Conservation (phyloP, 495 filamentous ascomycete genomes). For the Aspergillus heteromorphus region DNA sequence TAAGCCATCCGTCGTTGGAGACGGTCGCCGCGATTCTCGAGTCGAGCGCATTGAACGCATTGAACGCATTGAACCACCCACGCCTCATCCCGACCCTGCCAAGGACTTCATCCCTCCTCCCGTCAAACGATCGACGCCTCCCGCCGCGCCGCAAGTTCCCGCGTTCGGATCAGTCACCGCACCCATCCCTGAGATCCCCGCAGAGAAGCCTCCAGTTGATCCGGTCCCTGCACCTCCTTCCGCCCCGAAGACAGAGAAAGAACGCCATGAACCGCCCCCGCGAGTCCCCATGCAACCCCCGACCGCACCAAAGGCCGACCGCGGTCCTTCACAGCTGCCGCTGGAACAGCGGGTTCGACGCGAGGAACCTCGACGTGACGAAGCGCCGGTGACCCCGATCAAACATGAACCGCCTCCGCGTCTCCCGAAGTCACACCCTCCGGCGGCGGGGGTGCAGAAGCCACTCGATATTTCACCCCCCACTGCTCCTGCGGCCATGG, state of each 20-base stretch:
- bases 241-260: conserved; percentile 27
- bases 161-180: conserved; percentile 63
- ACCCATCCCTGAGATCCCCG: conserved; percentile 24
- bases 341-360: conserved; percentile 19
- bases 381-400: conserved; percentile 4
- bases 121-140: conserved; percentile 56
- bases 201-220: conserved; percentile 33
- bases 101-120: conserved; percentile 35
- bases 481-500: conserved; percentile 39
- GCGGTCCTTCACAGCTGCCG: conserved; percentile 17
- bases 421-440: conserved; percentile 15
- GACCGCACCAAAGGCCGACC: conserved; percentile 38
- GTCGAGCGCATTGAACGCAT: background rate
- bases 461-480: conserved; percentile 33
- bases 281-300: conserved; percentile 29
- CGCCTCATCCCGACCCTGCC: conserved; percentile 33
- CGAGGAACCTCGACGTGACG: conserved; percentile 19
- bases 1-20: conserved; percentile 24
- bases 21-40: conserved; percentile 34
- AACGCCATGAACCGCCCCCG: conserved; percentile 17
- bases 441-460: conserved; percentile 12
- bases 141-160: conserved; percentile 74
- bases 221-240: conserved; percentile 34
- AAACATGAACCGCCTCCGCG: conserved; percentile 17
- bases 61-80: conserved; percentile 33